phyloP scores from a whole-genome alignment of 2,329 filamentous ascomycete genomes.

The Diplodia mutila region DNA sequence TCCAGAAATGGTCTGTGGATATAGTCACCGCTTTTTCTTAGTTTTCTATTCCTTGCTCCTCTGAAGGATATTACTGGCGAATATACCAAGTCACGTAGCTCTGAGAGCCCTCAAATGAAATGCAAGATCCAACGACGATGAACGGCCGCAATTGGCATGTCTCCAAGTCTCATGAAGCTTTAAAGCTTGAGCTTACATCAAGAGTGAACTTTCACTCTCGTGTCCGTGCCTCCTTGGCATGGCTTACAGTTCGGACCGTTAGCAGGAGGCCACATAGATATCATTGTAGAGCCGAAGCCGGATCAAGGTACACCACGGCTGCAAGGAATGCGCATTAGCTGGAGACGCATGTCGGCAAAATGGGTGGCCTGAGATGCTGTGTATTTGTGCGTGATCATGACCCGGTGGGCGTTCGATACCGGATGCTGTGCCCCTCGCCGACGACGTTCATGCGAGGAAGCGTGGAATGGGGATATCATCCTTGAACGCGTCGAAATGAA shows the following conservation, averaged over 20 bases:
- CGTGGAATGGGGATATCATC: not conserved
- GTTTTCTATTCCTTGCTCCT: too few species aligned
- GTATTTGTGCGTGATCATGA: not conserved
- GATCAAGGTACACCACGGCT: not conserved
- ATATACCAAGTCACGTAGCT: too few species aligned
- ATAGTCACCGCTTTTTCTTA: too few species aligned
- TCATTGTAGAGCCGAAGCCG: not conserved
- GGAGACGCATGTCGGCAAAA: not conserved
- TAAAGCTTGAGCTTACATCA: not conserved
- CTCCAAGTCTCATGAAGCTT: not conserved
- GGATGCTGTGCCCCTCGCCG: not conserved
- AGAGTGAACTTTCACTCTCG: not conserved
- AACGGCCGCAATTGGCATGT: not conserved
- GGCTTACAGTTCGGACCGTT: not conserved
- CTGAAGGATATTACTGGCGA: too few species aligned
- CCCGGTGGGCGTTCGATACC: not conserved
- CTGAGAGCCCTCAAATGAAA: too few species aligned
- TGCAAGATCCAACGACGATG: not conserved
- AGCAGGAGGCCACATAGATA: too few species aligned
- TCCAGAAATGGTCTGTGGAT: too few species aligned
- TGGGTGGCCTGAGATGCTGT: not conserved
- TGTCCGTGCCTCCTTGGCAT: not conserved
- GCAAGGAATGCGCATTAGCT: not conserved
- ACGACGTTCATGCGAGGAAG: slow-evolving; percentile 1
- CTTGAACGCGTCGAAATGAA: not conserved